phyloP scores from a whole-genome alignment of 495 filamentous ascomycete genomes.

The Thozetella sp. region DNA sequence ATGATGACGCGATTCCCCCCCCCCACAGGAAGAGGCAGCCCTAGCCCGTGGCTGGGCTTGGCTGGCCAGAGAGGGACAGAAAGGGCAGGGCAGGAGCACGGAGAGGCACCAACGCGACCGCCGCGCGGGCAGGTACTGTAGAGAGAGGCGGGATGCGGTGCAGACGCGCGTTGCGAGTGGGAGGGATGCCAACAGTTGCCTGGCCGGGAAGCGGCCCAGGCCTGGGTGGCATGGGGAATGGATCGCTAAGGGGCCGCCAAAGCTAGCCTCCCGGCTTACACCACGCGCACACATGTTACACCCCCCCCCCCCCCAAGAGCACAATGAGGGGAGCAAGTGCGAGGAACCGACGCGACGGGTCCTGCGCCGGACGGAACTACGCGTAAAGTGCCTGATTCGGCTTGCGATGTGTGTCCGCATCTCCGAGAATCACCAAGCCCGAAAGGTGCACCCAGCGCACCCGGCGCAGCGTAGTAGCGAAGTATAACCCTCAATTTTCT shows the following conservation, averaged over 20 bases:
- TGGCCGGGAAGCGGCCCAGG: no score
- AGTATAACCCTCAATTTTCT: not conserved
- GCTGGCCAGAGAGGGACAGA: not conserved
- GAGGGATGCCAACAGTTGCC: no score
- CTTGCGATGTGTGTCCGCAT: not conserved
- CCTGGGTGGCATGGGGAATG: no score
- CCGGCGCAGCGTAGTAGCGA: not conserved
- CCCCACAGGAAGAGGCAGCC: conserved; percentile 13
- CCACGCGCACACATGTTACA: no score
- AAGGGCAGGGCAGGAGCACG: no score
- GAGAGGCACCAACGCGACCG: not conserved
- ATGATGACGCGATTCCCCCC: conserved; percentile 37
- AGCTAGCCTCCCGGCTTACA: no score
- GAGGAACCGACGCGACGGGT: not conserved
- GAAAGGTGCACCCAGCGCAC: not conserved
- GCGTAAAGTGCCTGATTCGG: not conserved
- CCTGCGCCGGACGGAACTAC: not conserved
- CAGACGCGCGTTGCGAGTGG: no score
- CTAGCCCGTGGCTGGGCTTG: no score
- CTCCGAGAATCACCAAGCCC: no score
- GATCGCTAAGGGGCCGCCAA: no score
- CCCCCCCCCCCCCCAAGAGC: no score
- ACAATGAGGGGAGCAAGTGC: not conserved
- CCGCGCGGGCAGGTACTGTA: not conserved
- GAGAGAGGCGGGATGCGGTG: no score